Conservation (phyloP, 2,329 filamentous ascomycete genomes). For the Fusarium aywerte region DNA sequence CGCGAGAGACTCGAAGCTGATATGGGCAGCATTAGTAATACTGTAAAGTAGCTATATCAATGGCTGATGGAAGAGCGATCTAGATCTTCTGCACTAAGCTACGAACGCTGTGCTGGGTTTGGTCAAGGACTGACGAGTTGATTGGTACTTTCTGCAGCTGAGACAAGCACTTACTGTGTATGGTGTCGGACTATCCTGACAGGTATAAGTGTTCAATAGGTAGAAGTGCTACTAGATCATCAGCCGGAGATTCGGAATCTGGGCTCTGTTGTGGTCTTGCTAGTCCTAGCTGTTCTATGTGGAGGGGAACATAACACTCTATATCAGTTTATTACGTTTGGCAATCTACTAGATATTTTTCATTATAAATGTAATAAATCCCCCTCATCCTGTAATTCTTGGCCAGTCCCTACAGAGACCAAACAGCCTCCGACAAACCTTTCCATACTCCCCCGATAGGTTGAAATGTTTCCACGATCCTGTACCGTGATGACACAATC, state of each 20-base stretch:
- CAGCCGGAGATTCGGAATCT: constrained; percentile 15
- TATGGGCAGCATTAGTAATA: background rate
- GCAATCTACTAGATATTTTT: too few relatives aligned
- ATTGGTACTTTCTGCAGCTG: constrained; percentile 7
- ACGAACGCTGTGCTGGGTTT: background rate
- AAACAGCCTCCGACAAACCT: constrained; percentile 12
- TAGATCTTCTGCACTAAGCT: background rate
- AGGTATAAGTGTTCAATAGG: constrained; percentile 9
- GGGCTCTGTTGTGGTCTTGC: background rate
- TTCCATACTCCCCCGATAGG: background rate
- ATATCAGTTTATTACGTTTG: too few relatives aligned
- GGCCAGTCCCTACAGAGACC: constrained; percentile 4
- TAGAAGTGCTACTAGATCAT: constrained; percentile 7
- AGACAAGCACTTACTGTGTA: constrained; percentile 9
- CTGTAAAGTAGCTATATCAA: background rate
- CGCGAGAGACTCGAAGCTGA: constrained; percentile 14
- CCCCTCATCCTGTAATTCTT: background rate
- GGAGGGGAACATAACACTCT: too few relatives aligned
- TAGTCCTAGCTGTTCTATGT: too few relatives aligned
- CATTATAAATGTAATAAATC: too few relatives aligned
- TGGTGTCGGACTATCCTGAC: background rate
- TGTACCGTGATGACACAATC: background rate
- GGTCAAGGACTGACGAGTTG: background rate
- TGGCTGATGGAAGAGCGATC: constrained; percentile 3
- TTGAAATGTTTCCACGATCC: constrained; percentile 8